phyloP scores from a whole-genome alignment of 2,329 filamentous ascomycete genomes.

The Didymella keratinophila region DNA sequence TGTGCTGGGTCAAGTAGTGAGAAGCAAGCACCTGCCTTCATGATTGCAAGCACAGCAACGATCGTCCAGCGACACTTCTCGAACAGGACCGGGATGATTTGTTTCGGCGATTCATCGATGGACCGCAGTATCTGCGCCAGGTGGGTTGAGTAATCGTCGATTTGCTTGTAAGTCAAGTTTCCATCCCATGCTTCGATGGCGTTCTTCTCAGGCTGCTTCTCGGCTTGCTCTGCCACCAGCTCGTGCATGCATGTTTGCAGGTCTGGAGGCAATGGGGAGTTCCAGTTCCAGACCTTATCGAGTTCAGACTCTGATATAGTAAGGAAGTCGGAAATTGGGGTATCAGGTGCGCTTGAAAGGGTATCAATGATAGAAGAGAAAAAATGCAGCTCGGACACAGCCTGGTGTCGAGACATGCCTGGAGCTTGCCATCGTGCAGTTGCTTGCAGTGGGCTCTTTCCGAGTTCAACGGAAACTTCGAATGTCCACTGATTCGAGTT shows the following conservation, averaged over 20 bases:
- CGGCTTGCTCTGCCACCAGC: slow-evolving; percentile 53
- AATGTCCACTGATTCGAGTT: slow-evolving; percentile 40
- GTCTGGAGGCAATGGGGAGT: slow-evolving; percentile 54
- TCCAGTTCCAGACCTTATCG: slow-evolving; percentile 59
- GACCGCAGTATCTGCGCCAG: slow-evolving; percentile 39
- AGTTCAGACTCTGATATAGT: slow-evolving; percentile 50
- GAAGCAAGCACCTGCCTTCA: slow-evolving; percentile 52
- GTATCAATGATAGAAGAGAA: slow-evolving; percentile 48
- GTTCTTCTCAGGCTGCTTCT: slow-evolving; percentile 43
- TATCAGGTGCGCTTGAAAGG: slow-evolving; percentile 45
- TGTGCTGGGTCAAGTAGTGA: slow-evolving; percentile 48
- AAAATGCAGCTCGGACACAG: slow-evolving; percentile 54
- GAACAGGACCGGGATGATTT: slow-evolving; percentile 51
- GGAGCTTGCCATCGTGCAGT: slow-evolving; percentile 54
- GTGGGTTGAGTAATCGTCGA: slow-evolving; percentile 45
- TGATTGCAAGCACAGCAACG: slow-evolving; percentile 50
- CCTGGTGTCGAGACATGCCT: slow-evolving; percentile 54
- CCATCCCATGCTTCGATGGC: slow-evolving; percentile 53
- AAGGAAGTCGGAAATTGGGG: slow-evolving; percentile 26
- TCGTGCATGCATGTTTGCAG: slow-evolving; percentile 59
- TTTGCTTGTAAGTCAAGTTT: slow-evolving; percentile 45
- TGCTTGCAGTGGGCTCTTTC: slow-evolving; percentile 43
- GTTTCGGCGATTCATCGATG: slow-evolving; percentile 35
- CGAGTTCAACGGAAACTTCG: slow-evolving; percentile 36
- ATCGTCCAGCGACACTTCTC: slow-evolving; percentile 52